Evolutionary conservation across 1,139 yeast genomes (phyloP), one percentile per base, ranked within the genome.

Genomic region (Yamadazyma blattariae): DNA sequence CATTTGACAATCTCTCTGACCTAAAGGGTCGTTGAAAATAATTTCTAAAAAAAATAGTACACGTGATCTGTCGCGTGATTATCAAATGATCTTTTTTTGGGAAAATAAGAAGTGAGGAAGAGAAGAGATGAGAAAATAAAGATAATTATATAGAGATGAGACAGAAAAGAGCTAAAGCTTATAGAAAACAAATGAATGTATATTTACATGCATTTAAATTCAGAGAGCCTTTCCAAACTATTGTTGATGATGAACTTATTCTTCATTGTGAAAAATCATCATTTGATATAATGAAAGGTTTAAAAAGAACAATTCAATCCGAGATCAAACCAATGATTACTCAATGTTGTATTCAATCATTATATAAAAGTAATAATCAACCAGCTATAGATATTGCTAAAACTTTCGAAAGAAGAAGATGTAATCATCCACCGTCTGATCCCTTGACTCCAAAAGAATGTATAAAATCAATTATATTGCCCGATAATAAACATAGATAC

Each of bases 301-400:
- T 92, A 27, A 69, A 77, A 38, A 69, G 95, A 44, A 88, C 96
- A 0, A 67, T 90, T 8, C 97, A 90, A 56, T 87, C 82, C 6
- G 90, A 85, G 51, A 77, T 82, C 30, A 92, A 92, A 54, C 88
- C 89, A n/a, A 78, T 92, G 95, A 85, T 94, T 35, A 88, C 98
- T 1, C 98, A 92, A 60, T 94, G 98, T 54, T 86, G 96, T 50
- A 87, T 94, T 72, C 88, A 88, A 55, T 83, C 86, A 18, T 65
- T 92, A 25, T 94, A 92, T 56, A 71, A 73, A 33, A 70, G 84
- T 9, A 75, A 78, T 19, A 77, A 87, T 50, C 88, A 85, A 50
- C 64, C 61, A 4, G 95, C 95, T 2, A 87, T 92, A 36, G 83
- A 74, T 23, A 52, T 82, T 25, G 97, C 95, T 8, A 92, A 89